Base-by-base conservation (phyloP, 1,139 yeast genomes). In the Candida smagusa region DNA sequence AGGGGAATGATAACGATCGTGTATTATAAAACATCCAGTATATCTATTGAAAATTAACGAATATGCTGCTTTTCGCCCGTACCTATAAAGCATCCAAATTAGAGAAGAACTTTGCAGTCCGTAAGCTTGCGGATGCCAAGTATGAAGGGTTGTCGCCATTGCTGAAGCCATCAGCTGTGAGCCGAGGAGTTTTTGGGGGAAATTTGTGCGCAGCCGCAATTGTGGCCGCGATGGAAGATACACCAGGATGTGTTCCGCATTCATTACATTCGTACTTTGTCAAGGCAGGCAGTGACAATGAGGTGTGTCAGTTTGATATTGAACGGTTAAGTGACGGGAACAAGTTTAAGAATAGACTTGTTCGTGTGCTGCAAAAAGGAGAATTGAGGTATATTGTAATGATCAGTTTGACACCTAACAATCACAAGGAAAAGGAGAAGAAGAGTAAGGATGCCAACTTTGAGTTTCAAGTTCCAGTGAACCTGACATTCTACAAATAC, bases 111-210 rank as follows among this genome's bases (percentile, higher is more conserved):
- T 49, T 44, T 37, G 45, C 43, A 3, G 47, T 47, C 22, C 43
- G 42, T 12, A 25, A 40, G 9, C 30, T 41, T n/a, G 40, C 37
- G 16, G 37, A 42, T 2, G 33, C 22, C 30, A 34, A 51, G 30
- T 69, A 47, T 45, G 55, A 53, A 38, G 72, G 72, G 1, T 39
- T 58, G 8, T 44, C 42, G 6, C 68, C 73, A 2, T 56, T 69
- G 28, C 40, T 42, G 7, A 67, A 68, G 43, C 73, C 74, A 4
- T 45, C 55, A 3, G 50, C 54, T 1, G 44, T 42, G 11, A 55
- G 69, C 4, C 54, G 72, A 38, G 74, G 74, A 3, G 73, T 63
- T 9, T 70, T 57, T 41, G 75, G 75, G 0, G 76, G 75, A 0
- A 62, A 64, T 39, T 45, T 70, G 22, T 65, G 67, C 40, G 74